Conservation (phyloP, 345 rosid genomes). For the Salix arbutifolia region DNA sequence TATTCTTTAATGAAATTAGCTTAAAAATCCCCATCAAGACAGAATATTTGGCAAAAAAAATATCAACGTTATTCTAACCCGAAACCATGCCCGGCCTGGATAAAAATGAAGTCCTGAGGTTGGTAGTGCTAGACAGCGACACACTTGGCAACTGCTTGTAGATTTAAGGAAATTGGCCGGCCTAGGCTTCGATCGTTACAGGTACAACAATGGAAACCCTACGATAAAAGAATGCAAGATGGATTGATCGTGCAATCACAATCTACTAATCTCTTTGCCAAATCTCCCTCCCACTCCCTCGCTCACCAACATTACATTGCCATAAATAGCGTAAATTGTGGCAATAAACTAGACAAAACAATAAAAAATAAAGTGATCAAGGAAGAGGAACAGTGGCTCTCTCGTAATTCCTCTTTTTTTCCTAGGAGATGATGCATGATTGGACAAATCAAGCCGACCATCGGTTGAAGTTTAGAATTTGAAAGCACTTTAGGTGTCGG, state of each 20-base stretch:
- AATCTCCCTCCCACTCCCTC: not conserved
- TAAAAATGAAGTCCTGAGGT: not conserved
- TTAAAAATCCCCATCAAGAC: not conserved
- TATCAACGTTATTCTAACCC: no score
- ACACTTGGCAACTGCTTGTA: not conserved
- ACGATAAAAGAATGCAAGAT: not conserved
- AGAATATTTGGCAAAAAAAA: not conserved
- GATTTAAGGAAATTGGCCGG: not conserved
- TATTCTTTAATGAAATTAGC: not conserved
- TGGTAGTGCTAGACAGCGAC: not conserved
- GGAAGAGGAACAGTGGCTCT: not conserved
- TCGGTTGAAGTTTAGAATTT: not conserved
- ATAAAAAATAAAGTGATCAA: not conserved
- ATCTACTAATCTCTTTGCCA: not conserved
- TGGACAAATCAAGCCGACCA: not conserved
- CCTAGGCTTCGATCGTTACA: not conserved
- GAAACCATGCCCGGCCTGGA: not conserved
- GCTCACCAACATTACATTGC: not conserved
- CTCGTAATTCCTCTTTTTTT: not conserved
- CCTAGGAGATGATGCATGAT: not conserved
- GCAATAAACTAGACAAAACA: not conserved
- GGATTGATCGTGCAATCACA: not conserved
- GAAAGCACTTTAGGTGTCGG: no score
- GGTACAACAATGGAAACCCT: not conserved
- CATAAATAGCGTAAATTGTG: conserved; percentile 2